Percentiles rank a stretch among this genome's conserved stretches.
Evolutionary conservation across 2,329 filamentous ascomycete species (phyloP).

Genomic region (Aspergillus quadrilineatus): DNA sequence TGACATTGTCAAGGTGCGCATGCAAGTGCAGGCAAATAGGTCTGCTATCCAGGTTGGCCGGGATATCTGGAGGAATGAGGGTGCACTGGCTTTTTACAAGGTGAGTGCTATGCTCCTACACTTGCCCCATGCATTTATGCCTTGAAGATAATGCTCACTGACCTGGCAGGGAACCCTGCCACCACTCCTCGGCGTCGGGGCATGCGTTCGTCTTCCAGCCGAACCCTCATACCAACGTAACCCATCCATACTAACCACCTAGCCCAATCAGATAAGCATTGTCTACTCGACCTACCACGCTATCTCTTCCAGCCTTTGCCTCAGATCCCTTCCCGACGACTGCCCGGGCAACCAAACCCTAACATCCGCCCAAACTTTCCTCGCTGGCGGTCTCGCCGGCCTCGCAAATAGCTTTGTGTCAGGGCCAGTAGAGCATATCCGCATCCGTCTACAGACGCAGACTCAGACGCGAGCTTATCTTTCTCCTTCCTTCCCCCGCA

Average conservation of each 20-base stretch:
- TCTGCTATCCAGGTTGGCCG: slow-evolving; percentile 73
- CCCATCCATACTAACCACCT: background rate
- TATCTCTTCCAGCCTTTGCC: slow-evolving; percentile 64
- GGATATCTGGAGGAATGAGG: slow-evolving; percentile 80
- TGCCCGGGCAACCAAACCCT: slow-evolving; percentile 21
- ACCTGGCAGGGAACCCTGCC: slow-evolving; percentile 77
- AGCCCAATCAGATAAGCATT: slow-evolving; percentile 59
- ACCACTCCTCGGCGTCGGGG: slow-evolving; percentile 86
- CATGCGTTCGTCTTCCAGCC: slow-evolving; percentile 61
- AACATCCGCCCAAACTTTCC: slow-evolving; percentile 68
- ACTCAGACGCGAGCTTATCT: slow-evolving; percentile 46
- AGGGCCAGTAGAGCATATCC: slow-evolving; percentile 88
- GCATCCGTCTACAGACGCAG: slow-evolving; percentile 89
- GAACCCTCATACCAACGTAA: background rate
- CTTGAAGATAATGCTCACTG: background rate
- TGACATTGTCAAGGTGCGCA: slow-evolving; percentile 93
- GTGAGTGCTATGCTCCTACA: background rate
- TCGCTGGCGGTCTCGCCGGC: slow-evolving; percentile 83
- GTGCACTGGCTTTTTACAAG: slow-evolving; percentile 84
- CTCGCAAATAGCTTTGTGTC: slow-evolving; percentile 82
- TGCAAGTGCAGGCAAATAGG: slow-evolving; percentile 78
- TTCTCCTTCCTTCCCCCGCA: slow-evolving; percentile 59
- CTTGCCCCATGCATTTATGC: too few relatives aligned
- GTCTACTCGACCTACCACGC: slow-evolving; percentile 94
- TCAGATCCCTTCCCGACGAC: slow-evolving; percentile 67